Evolutionary conservation across 352 stramenopile genomes (phyloP), one percentile per base, ranked within the genome.

Genomic region (Phytophthora foliorum): DNA sequence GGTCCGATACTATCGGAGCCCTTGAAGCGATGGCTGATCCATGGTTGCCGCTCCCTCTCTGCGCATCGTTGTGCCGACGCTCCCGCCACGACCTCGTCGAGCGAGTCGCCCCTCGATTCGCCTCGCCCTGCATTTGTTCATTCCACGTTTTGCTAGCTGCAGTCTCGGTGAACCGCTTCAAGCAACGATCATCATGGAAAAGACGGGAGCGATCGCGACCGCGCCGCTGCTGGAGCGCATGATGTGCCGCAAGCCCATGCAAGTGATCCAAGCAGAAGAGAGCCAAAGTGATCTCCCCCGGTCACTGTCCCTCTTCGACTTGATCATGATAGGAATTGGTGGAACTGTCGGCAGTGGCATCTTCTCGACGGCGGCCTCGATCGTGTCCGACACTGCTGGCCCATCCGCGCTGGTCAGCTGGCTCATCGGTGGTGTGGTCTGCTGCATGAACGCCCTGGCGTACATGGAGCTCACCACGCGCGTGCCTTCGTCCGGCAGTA

Each of bases 321-420:
- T 97, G 16, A 72, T 97, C 10, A 86, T 67, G 49, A 80, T 97
- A 34, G 91, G 91, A 31, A 84, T 97, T 10, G 92, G 92, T 55
- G 89, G 88, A 21, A 60, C 88, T 2, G 84, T 88, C 10, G 89
- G 88, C 22, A 87, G 75, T 38, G 57, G 80, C 24, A 88, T 75
- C 34, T 78, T 78, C 61, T 74, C 70, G 4, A 90, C 85, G 6
- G 74, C 81, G 16, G 79, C 74, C 17, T 74, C 59, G n/a, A 86
- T 97, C 34, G 78, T 98, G 42, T 77, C 66, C 34, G 79, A 80
- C 50, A 86, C 71, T n/a, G 86, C 88, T 0, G 91, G 92, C 36
- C 89, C 92, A 0, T 82, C 86, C 7, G 87, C 86, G 6, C 60
- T 87, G 63, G 56, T 97, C 34, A 90, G 73, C 32, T 98, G 87